A percentile compares a stretch with the other conserved stretches of the same genome.
Evolutionary conservation across 495 filamentous ascomycete genomes (phyloP).

Genomic region (Penicillium manginii): DNA sequence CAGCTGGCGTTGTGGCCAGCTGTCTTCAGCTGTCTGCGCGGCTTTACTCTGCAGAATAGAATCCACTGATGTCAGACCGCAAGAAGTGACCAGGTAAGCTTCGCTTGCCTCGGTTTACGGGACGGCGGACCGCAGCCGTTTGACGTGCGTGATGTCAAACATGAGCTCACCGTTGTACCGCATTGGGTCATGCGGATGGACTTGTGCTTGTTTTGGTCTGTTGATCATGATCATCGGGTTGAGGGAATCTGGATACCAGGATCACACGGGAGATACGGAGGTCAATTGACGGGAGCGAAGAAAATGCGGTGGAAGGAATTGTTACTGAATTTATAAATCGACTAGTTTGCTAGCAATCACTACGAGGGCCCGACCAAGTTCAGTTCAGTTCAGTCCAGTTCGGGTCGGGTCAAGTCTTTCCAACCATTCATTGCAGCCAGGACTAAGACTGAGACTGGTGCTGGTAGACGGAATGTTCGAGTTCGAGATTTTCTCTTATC

Average conservation of each 20-base stretch:
- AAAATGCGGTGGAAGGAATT: not conserved
- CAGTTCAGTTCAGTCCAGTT: not conserved
- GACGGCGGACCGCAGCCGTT: conserved; percentile 1
- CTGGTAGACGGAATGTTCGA: conserved; percentile 52
- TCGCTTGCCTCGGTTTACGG: not conserved
- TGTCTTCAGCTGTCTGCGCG: not conserved
- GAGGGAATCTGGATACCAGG: not conserved
- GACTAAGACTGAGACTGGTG: not conserved
- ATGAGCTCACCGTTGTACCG: not conserved
- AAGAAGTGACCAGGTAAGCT: not conserved
- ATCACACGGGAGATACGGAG: not conserved
- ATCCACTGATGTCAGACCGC: conserved; percentile 3
- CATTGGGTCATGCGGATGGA: not conserved
- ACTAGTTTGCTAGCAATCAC: conserved; percentile 7
- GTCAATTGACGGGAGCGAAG: not conserved
- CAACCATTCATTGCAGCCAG: not conserved
- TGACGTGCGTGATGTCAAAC: not conserved
- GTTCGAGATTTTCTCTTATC: conserved; percentile 78
- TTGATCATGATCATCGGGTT: too few species aligned
- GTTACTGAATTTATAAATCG: conserved; percentile 3
- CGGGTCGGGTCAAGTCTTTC: not conserved
- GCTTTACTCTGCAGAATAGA: not conserved
- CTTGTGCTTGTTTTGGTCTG: not conserved
- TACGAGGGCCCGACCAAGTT: not conserved
- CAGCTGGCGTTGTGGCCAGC: too few species aligned